These are phyloP conservation scores for Starmerella tilneyi DNA, from an alignment of 805 yeast species.

Conservation along the genomic window DNA sequence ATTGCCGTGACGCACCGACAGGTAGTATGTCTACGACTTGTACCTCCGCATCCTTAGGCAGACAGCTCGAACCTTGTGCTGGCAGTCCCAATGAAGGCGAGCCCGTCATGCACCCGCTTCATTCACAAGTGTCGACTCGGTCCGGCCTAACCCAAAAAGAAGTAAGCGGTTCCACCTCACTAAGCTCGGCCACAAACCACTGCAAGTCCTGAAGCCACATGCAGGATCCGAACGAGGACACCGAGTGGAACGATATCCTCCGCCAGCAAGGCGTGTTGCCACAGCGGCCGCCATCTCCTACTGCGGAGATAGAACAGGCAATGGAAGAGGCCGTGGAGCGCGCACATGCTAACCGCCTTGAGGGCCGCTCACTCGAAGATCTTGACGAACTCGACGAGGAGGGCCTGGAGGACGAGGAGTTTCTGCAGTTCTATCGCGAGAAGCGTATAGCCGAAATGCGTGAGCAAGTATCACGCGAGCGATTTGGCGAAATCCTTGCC, in stretches of 20 bases:
- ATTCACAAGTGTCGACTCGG: no score
- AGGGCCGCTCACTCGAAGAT: conserved; percentile 65
- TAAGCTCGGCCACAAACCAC: not conserved
- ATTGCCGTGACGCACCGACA: conserved; percentile 18
- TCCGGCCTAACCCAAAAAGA: conserved; percentile 3
- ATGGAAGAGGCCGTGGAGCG: conserved; percentile 66
- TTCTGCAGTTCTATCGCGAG: conserved; percentile 62
- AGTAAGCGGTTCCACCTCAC: not conserved
- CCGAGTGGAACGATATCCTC: conserved; percentile 97
- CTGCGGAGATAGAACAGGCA: conserved; percentile 77
- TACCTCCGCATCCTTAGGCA: conserved; percentile 6
- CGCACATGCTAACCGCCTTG: conserved; percentile 77
- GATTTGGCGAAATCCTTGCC: conserved; percentile 67
- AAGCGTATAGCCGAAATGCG: conserved; percentile 69
- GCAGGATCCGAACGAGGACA: conserved; percentile 82
- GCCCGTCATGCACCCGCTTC: no score
- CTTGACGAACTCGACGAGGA: conserved; percentile 82
- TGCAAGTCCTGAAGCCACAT: not conserved
- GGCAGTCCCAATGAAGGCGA: no score
- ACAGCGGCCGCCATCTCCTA: conserved; percentile 78
- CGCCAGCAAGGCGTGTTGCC: conserved; percentile 88
- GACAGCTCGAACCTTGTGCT: not conserved
- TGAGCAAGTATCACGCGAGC: conserved; percentile 44
- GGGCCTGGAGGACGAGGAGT: conserved; percentile 73
- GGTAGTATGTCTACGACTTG: conserved; percentile 22